These are phyloP conservation scores for Kockiozyma suomiensis DNA, from an alignment of 805 yeast genomes.

Conservation along the genomic window DNA sequence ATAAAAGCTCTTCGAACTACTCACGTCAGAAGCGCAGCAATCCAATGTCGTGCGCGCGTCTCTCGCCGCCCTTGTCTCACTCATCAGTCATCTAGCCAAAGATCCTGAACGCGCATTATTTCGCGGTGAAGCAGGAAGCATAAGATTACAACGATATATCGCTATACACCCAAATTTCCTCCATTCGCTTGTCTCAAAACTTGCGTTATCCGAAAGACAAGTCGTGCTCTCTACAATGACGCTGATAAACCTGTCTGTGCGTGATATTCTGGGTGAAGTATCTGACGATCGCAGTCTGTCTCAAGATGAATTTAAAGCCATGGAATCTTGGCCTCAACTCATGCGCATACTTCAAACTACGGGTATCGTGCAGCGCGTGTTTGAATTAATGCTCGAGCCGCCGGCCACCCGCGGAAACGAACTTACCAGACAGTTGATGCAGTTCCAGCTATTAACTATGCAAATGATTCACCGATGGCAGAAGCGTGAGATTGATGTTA, in stretches of 20 bases:
- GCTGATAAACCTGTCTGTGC: constrained; percentile 8
- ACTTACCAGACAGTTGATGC: neutral
- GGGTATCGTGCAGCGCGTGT: constrained; percentile 2
- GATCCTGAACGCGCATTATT: constrained; percentile 1
- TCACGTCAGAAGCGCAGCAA: constrained; percentile 8
- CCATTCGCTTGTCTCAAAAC: neutral
- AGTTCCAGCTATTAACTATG: constrained; percentile 1
- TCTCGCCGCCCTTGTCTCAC: neutral
- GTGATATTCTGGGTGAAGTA: constrained; percentile 8
- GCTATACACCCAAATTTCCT: constrained; percentile 1
- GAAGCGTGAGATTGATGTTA: neutral
- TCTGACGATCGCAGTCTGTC: neutral
- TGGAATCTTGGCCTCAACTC: constrained; percentile 6
- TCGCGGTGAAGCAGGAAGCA: neutral
- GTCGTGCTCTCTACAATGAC: constrained; percentile 4
- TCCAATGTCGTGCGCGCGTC: constrained; percentile 18
- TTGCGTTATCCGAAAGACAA: constrained; percentile 4
- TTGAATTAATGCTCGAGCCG: constrained; percentile 3
- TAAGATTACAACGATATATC: neutral
- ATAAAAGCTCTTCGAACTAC: constrained; percentile 4
- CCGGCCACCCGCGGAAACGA: neutral
- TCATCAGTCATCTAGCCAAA: neutral
- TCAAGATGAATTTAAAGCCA: neutral
- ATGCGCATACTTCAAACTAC: neutral
- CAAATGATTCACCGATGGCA: constrained; percentile 6